Evolutionary conservation across 441 rosid genomes (phyloP), one percentile per base, ranked within the genome.

Genomic region (Brassica hybrid): DNA sequence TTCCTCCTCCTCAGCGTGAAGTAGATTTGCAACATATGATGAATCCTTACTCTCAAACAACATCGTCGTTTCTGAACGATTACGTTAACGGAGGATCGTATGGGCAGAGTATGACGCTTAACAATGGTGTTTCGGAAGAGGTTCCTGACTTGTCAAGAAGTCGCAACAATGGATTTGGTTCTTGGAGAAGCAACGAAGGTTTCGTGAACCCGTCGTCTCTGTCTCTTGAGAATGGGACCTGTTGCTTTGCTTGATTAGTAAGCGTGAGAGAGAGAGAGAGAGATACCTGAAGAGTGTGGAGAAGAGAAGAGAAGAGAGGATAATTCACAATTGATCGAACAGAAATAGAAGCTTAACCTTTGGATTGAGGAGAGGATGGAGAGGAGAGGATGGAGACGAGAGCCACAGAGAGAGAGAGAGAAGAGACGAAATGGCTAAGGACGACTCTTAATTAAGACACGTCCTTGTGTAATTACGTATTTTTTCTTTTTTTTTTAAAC

Each of bases 181-280:
- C 21, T 16, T 21, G 7, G 23, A 54, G 19, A 3, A 18, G 36
- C 23, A 19, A 25, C 36, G 36, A 13, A 60, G 64, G 64, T 25
- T 60, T 60, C 38, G 4, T 60, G 38, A n/a, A 60, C 17, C 13
- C 1, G n/a, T 19, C 62, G 11, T 4, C 30, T 50, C 23, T 5
- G 59, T 60, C 80, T 72, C 25, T 85, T 80, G 74, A 68, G 69
- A 74, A 75, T 11, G 64, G 60, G 88, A 84, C 71, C 58, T 19
- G 7, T 88, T 7, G 67, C 83, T 72, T 41, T 25, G 6, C 48
- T 85, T 11, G 85, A 21, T 21, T 21, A 21, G 23, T 21, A 21
- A 21, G 0, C 23, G 23, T 1, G 23, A 21, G 23, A 21, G 23
- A 21, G 23, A 21, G 23, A 21, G 23, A 21, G 23, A 21, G 0